A percentile compares a stretch with the other conserved stretches of the same genome.
These are phyloP conservation scores for Wickerhamomyces chaumierensis DNA, from an alignment of 805 yeast genomes.

Conservation along the genomic window DNA sequence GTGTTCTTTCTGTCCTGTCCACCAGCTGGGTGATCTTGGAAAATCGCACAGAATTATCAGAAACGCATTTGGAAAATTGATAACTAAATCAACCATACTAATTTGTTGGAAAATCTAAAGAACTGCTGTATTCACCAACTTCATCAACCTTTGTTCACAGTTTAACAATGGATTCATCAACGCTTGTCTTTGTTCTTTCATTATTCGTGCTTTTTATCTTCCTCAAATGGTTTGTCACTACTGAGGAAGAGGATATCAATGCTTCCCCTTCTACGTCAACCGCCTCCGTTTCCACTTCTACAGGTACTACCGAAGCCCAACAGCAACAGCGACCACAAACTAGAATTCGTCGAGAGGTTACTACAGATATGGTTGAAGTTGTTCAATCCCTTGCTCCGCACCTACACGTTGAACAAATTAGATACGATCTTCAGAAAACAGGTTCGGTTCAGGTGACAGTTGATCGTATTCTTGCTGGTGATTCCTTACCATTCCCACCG, in stretches of 20 bases:
- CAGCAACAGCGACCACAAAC: slow-evolving; percentile 2
- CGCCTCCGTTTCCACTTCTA: not conserved
- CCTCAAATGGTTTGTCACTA: slow-evolving; percentile 54
- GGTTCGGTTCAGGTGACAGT: slow-evolving; percentile 79
- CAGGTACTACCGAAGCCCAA: slow-evolving; percentile 4
- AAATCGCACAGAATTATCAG: no score
- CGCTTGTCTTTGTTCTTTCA: slow-evolving; percentile 36
- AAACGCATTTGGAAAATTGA: no score
- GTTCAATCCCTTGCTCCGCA: slow-evolving; percentile 78
- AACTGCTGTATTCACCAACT: no score
- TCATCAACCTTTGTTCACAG: no score
- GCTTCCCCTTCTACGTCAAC: no score
- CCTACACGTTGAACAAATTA: slow-evolving; percentile 57
- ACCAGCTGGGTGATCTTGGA: no score
- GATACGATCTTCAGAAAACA: slow-evolving; percentile 59
- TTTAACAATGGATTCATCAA: slow-evolving; percentile 38
- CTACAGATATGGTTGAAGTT: slow-evolving; percentile 69
- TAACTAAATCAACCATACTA: no score
- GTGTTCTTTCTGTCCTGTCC: no score
- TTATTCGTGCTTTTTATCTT: slow-evolving; percentile 44
- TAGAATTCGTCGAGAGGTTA: slow-evolving; percentile 36
- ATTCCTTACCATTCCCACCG: slow-evolving; percentile 48
- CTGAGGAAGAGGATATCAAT: slow-evolving; percentile 27
- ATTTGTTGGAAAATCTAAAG: no score
- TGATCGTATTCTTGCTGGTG: slow-evolving; percentile 53